Base-by-base conservation (phyloP, 2,329 filamentous ascomycete species). In the Penicillium sp. region DNA sequence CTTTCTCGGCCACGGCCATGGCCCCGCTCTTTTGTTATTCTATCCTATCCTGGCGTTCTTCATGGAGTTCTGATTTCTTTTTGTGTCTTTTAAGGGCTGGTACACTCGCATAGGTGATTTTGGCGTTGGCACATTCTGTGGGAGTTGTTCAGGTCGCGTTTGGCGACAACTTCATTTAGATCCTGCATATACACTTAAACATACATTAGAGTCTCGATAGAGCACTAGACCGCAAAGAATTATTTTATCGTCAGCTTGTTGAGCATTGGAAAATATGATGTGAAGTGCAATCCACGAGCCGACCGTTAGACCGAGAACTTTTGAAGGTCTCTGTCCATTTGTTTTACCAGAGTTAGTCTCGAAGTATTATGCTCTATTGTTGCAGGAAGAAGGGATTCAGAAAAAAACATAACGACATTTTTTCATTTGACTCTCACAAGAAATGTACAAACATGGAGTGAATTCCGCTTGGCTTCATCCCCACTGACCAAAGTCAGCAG, bases 401-500 rank as follows among this genome's bases (percentile, higher is more conserved):
- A 31, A 31, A 31, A 5, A 4, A 49, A 27, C n/a, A n/a, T n/a
- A 46, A 22, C 5, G 13, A n/a, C 19, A 13, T 27, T 14, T 46
- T 16, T 7, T n/a, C 18, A n/a, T n/a, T n/a, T 19, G 39, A 41
- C 18, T 16, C 39, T 6, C 3, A 16, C 16, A 41, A 19, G 16
- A 7, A 16, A 16, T n/a, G 18, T 14, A 16, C 39, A 41, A n/a
- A 10, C 11, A n/a, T n/a, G 39, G 6, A 18, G 19, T 22, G 47
- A 50, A 56, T 56, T 61, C 54, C 51, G 59, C 61, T 61, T 63
- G 31, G 55, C 59, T 63, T 63, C 55, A 37, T 39, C 54, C 53
- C 7, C 19, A 33, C 16, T 16, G 31, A 31, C 47, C 37, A 31
- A 51, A 50, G 50, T 19, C 41, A 33, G 22, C 46, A 27, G 49